These are phyloP conservation scores for Leccinum disarticulatum DNA, from an alignment of 768 basidiomycete genomes.

Conservation along the genomic window DNA sequence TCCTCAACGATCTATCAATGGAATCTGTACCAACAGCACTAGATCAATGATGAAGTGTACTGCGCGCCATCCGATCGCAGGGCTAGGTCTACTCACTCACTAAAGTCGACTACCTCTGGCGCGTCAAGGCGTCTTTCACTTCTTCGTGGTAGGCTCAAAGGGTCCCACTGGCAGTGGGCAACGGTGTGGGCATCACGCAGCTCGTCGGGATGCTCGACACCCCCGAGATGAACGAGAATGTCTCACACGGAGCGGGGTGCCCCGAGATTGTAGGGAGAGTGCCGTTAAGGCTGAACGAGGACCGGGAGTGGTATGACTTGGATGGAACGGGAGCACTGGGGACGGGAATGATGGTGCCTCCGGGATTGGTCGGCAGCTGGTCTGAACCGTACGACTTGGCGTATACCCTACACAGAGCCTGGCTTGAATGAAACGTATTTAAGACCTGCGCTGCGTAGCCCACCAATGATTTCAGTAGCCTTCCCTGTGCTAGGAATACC, in stretches of 20 bases:
- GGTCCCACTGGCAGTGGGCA: neutral
- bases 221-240: too few relatives aligned
- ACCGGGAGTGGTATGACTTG: too few relatives aligned
- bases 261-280: too few relatives aligned
- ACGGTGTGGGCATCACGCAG: neutral
- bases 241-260: too few relatives aligned
- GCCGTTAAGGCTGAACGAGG: neutral
- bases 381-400: conserved; percentile 94
- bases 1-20: neutral
- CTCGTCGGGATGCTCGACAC: too few relatives aligned
- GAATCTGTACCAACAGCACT: neutral
- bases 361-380: neutral
- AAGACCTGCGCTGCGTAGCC: conserved; percentile 79
- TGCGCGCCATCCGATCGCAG: neutral
- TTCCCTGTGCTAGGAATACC: conserved; percentile 97
- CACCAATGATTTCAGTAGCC: conserved; percentile 92
- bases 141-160: neutral
- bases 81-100: neutral
- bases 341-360: neutral
- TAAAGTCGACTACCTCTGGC: too few relatives aligned
- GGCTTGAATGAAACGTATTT: conserved; percentile 98
- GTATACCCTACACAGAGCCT: conserved; percentile 95
- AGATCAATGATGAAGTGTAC: neutral
- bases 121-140: neutral
- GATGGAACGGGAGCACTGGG: neutral